These are phyloP conservation scores for Bacterosira constricta DNA, from an alignment of 108 stramenopile genomes.

Conservation along the genomic window DNA sequence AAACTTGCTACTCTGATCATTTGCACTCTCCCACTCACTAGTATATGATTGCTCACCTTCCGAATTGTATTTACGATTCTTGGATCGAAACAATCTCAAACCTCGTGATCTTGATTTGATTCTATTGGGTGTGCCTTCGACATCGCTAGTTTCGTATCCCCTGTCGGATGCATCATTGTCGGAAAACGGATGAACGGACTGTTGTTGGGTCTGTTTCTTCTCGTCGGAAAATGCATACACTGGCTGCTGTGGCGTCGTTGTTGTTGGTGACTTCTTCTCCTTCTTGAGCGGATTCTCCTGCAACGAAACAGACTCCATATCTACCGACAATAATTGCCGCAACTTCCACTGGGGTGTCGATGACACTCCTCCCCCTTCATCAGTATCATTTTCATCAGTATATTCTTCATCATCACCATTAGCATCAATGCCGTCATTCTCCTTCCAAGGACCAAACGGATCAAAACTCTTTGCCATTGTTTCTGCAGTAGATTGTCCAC, in stretches of 20 bases:
- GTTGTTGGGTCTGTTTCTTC: neutral
- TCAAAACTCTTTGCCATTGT: neutral
- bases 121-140: neutral
- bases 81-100: neutral
- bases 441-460: constrained; percentile 24
- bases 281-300: neutral
- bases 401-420: neutral
- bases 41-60: constrained; percentile 30
- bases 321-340: neutral
- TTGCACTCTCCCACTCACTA: constrained; percentile 12
- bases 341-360: neutral
- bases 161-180: constrained; percentile 10
- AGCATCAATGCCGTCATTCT: no score
- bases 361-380: neutral
- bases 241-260: neutral
- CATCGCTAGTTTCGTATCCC: neutral
- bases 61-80: constrained; percentile 13
- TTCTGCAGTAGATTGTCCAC: neutral
- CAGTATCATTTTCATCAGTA: neutral
- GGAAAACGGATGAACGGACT: neutral
- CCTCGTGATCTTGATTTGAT: neutral
- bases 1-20: neutral
- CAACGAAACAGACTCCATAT: neutral
- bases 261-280: neutral
- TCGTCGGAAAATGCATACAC: constrained; percentile 6